A percentile compares a stretch with the other conserved stretches of the same genome.
Conservation (phyloP, 2,329 filamentous ascomycete species). For the Oidium heveae region DNA sequence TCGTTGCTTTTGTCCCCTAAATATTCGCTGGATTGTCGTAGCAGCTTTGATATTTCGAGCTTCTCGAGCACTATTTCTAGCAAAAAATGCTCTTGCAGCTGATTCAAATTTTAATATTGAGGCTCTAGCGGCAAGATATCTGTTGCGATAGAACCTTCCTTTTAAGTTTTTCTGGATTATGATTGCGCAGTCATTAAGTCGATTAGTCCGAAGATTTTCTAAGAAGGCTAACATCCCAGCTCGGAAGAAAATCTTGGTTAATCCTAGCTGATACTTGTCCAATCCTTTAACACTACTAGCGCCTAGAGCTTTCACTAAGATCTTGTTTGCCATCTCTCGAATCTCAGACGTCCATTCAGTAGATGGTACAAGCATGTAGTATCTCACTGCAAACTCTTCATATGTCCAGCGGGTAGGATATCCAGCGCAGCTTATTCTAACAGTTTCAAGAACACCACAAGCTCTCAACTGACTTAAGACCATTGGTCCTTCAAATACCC, state of each 20-base stretch:
- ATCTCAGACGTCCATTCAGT: conserved; percentile 83
- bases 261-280: conserved; percentile 91
- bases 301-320: conserved; percentile 68
- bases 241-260: conserved; percentile 98
- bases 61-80: conserved; percentile 55
- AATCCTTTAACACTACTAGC: conserved; percentile 45
- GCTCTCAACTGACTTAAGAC: conserved; percentile 89
- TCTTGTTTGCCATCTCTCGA: conserved; percentile 76
- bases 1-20: conserved; percentile 77
- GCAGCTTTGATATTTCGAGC: conserved; percentile 64
- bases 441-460: conserved; percentile 95
- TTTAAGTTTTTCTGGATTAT: conserved; percentile 98
- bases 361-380: conserved; percentile 93
- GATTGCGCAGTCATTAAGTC: conserved; percentile 79
- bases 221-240: conserved; percentile 97
- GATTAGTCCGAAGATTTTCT: conserved; percentile 73
- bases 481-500: conserved; percentile 98
- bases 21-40: conserved; percentile 83
- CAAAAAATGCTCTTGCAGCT: conserved; percentile 48
- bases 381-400: conserved; percentile 88
- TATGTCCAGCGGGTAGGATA: conserved; percentile 98
- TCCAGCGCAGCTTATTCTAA: conserved; percentile 87
- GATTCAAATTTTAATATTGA: conserved; percentile 64
- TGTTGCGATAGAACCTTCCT: conserved; percentile 82
- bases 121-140: conserved; percentile 66